A percentile compares a stretch with the other conserved stretches of the same genome.
Conservation (phyloP, 2,329 filamentous ascomycete genomes). For the Clarireedia monteithiana region DNA sequence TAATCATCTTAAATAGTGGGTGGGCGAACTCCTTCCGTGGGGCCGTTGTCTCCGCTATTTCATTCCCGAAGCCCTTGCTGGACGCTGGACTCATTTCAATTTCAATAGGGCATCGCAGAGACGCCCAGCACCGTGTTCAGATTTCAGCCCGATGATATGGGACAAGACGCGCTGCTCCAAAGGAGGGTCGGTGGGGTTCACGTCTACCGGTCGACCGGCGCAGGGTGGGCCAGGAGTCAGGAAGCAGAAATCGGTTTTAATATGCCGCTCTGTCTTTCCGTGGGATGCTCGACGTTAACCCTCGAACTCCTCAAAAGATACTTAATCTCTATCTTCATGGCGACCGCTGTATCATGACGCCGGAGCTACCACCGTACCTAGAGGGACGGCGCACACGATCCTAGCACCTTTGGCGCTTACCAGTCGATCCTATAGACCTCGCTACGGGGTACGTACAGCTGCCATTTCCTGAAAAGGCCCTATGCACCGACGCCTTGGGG, state of each 20-base stretch:
- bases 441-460: neutral
- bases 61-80: neutral
- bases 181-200: neutral
- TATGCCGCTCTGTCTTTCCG: neutral
- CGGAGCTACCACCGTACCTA: neutral
- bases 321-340: conserved; percentile 6
- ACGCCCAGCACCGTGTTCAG: no score
- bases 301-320: neutral
- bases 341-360: conserved; percentile 6
- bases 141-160: neutral
- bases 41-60: neutral
- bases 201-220: neutral
- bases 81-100: neutral
- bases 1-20: neutral
- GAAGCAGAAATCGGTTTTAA: neutral
- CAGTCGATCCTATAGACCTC: conserved; percentile 2
- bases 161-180: neutral
- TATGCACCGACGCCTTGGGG: neutral
- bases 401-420: neutral
- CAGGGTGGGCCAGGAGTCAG: neutral
- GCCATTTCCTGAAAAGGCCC: neutral
- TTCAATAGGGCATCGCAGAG: neutral
- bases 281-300: neutral
- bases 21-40: neutral
- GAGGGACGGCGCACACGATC: neutral